Evolutionary conservation across 441 rosid genomes (phyloP), one percentile per base, ranked within the genome.

Genomic region (Erodium moschatum): DNA sequence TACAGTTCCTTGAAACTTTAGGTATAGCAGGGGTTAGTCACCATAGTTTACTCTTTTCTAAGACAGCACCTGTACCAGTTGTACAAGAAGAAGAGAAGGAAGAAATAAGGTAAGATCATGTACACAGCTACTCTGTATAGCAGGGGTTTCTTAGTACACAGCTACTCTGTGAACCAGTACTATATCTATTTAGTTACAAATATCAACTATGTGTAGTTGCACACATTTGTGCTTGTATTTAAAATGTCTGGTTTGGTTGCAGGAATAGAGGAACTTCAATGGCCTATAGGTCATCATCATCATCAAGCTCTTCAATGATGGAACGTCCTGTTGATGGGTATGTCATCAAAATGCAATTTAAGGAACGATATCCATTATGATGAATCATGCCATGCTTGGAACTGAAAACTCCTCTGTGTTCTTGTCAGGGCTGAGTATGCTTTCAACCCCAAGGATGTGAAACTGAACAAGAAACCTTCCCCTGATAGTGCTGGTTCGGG

Each of bases 21-120:
- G 93, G 96, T 16, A 89, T 93, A 67, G 96, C 96, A 21, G 98
- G 97, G 69, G 92, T 93, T 54, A 93, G 98, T 74, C 88, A 94
- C 75, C 98, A 94, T 77, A 94, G 96, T 74, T 76, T 94, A 71
- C 89, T 94, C 67, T 91, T 89, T 86, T 94, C 98, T 40, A 94
- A 91, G 80, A 77, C 90, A 13, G 86, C 88, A 71, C 90, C 89
- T 21, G 79, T 81, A 50, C 83, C 83, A 74, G 84, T 79, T 66
- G 89, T 75, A 38, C 79, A 78, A 50, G 84, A 85, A n/a, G 97
- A 87, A 72, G 89, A 75, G 16, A 56, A 56, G 21, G 88, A 83
- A 71, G 88, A 79, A 54, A 75, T 69, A 68, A 80, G 96, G 97
- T 91, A 52, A 76, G 70, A 58, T 13, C 38, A 16, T 61, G 31